A percentile compares a stretch with the other conserved stretches of the same genome.
Evolutionary conservation across 139 green algal genomes (phyloP).

Genomic region (Spirogloea muscicola): DNA sequence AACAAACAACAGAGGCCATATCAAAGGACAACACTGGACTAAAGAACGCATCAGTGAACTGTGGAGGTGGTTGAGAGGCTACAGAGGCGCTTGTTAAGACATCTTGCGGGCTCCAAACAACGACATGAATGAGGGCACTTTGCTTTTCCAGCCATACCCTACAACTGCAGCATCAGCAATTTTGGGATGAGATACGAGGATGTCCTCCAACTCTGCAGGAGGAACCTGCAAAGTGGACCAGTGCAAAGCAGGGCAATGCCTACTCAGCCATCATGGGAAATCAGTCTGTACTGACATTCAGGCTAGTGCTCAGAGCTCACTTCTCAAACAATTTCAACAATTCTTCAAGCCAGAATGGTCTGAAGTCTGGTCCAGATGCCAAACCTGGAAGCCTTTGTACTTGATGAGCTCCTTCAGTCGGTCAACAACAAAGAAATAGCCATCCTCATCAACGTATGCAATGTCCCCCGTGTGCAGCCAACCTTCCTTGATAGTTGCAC

Average conservation of each 20-base stretch:
- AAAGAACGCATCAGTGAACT: background rate
- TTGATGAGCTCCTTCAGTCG: slow-evolving; percentile 46
- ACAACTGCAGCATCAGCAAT: slow-evolving; percentile 30
- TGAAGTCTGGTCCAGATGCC: background rate
- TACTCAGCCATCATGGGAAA: background rate
- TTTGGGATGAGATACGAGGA: slow-evolving; percentile 5
- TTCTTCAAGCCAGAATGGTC: no score
- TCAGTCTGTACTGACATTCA: background rate
- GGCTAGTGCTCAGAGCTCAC: background rate
- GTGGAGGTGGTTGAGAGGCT: background rate
- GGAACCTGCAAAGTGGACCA: slow-evolving; percentile 27
- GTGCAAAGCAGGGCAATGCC: background rate
- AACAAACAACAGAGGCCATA: background rate
- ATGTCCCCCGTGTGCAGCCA: slow-evolving; percentile 56
- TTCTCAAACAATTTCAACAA: background rate
- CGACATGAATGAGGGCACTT: background rate
- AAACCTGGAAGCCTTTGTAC: slow-evolving; percentile 27
- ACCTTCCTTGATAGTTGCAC: slow-evolving; percentile 36
- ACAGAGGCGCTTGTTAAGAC: background rate
- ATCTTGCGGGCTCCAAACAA: background rate
- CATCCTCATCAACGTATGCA: background rate
- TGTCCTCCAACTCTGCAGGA: slow-evolving; percentile 29
- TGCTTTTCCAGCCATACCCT: background rate
- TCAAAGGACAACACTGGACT: background rate
- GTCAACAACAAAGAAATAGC: slow-evolving; percentile 36